A percentile compares a stretch with the other conserved stretches of the same genome.
phyloP scores from a whole-genome alignment of 2,329 filamentous ascomycete species.

The Beauveria medogensis region DNA sequence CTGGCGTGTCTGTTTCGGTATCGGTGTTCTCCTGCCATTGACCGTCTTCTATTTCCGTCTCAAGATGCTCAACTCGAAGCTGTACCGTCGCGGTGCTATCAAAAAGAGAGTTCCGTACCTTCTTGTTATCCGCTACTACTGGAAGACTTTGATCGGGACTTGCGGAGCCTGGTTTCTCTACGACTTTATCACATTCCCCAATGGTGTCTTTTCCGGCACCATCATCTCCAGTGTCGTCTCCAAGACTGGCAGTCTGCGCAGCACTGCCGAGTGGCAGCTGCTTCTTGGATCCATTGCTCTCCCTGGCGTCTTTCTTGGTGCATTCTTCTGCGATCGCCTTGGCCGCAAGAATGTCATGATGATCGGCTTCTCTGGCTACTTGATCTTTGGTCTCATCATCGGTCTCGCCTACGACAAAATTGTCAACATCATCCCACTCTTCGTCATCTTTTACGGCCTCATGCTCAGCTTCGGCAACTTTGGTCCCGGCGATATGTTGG shows the following conservation, averaged over 20 bases:
- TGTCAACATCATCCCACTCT: constrained; percentile 40
- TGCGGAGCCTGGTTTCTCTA: constrained; percentile 49
- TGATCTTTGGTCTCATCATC: constrained; percentile 44
- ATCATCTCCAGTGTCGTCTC: constrained; percentile 31
- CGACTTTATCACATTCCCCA: constrained; percentile 39
- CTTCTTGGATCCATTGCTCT: constrained; percentile 36
- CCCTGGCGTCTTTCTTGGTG: constrained; percentile 42
- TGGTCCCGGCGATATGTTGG: constrained; percentile 43
- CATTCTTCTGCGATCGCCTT: constrained; percentile 36
- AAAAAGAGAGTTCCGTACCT: constrained; percentile 41
- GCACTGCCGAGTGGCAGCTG: constrained; percentile 40
- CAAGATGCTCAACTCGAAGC: constrained; percentile 42
- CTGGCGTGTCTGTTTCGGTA: constrained; percentile 41
- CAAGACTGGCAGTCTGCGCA: constrained; percentile 25
- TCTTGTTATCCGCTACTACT: constrained; percentile 44
- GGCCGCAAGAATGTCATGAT: constrained; percentile 44
- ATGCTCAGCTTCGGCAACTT: constrained; percentile 42
- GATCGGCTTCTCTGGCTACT: constrained; percentile 40
- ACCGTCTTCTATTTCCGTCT: constrained; percentile 49
- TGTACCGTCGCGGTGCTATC: constrained; percentile 45
- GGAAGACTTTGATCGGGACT: constrained; percentile 44
- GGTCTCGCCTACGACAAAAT: constrained; percentile 39
- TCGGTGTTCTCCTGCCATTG: constrained; percentile 41
- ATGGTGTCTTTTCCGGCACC: constrained; percentile 36
- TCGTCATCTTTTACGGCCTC: constrained; percentile 43